phyloP scores from a whole-genome alignment of 257 asterid genomes.

The Plantago ovata region DNA sequence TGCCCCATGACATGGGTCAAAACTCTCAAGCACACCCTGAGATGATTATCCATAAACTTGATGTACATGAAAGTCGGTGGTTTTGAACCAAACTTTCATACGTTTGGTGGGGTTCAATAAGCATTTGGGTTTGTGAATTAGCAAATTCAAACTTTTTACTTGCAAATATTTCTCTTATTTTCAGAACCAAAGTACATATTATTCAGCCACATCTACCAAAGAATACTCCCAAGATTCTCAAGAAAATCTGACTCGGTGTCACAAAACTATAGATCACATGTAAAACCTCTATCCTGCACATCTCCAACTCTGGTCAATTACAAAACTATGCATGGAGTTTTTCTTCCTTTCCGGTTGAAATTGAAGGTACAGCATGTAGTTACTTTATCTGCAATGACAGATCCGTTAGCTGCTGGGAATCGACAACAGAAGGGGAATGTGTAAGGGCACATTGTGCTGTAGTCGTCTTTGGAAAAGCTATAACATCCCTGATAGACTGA shows the following conservation, averaged over 20 bases:
- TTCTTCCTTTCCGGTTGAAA: not conserved
- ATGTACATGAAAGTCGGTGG: no score
- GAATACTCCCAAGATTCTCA: not conserved
- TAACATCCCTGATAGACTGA: conserved; percentile 83
- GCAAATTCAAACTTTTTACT: no score
- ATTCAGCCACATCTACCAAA: not conserved
- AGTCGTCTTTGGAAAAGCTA: conserved; percentile 95
- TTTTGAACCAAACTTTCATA: no score
- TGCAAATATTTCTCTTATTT: no score
- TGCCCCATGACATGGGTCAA: no score
- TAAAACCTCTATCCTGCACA: not conserved
- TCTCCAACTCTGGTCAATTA: not conserved
- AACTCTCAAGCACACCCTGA: no score
- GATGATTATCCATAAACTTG: no score
- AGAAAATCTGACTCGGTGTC: not conserved
- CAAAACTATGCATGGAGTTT: not conserved
- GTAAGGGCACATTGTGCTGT: conserved; percentile 93
- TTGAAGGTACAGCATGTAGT: not conserved
- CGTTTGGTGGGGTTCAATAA: no score
- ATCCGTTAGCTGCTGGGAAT: conserved; percentile 78
- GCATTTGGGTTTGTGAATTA: no score
- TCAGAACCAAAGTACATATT: no score
- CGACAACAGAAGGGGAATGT: conserved; percentile 75
- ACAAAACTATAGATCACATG: not conserved
- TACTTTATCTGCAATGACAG: conserved; percentile 29